Conservation (phyloP, 2,329 filamentous ascomycete species). For the Fusarium falciforme region DNA sequence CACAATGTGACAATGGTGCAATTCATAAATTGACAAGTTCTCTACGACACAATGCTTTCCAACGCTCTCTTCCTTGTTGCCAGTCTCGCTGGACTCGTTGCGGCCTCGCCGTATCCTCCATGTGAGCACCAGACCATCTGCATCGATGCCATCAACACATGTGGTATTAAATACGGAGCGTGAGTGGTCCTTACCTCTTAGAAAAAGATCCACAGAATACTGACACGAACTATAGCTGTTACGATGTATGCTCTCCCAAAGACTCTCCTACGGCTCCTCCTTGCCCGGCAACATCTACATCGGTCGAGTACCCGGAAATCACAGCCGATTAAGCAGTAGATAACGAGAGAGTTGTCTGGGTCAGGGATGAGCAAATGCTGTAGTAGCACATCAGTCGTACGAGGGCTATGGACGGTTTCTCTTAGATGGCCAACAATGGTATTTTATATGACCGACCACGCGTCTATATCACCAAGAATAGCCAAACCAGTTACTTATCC, state of each 20-base stretch:
- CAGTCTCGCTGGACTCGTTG: slow-evolving; percentile 18
- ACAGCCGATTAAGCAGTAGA: not conserved
- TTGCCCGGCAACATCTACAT: slow-evolving; percentile 29
- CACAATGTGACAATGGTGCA: not conserved
- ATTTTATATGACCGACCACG: not conserved
- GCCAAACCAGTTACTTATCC: not conserved
- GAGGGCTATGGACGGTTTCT: not conserved
- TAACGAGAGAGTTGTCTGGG: not conserved
- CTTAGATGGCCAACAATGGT: not conserved
- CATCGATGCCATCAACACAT: slow-evolving; percentile 44
- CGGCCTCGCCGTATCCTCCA: slow-evolving; percentile 5
- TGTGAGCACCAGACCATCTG: slow-evolving; percentile 35
- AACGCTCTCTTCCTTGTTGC: slow-evolving; percentile 11
- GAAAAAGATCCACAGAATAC: not conserved
- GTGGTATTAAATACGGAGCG: slow-evolving; percentile 44
- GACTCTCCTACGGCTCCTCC: slow-evolving; percentile 35
- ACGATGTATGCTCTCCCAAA: slow-evolving; percentile 43
- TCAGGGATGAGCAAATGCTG: not conserved
- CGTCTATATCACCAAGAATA: not conserved
- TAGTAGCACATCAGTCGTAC: not conserved
- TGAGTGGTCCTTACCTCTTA: slow-evolving; percentile 17
- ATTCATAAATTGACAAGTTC: not conserved
- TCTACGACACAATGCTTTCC: slow-evolving; percentile 19
- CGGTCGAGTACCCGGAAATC: slow-evolving; percentile 21
- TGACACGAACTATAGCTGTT: slow-evolving; percentile 43